Evolutionary conservation across 2,329 filamentous ascomycete species (phyloP).

Genomic region (Camptophora hylomeconis): DNA sequence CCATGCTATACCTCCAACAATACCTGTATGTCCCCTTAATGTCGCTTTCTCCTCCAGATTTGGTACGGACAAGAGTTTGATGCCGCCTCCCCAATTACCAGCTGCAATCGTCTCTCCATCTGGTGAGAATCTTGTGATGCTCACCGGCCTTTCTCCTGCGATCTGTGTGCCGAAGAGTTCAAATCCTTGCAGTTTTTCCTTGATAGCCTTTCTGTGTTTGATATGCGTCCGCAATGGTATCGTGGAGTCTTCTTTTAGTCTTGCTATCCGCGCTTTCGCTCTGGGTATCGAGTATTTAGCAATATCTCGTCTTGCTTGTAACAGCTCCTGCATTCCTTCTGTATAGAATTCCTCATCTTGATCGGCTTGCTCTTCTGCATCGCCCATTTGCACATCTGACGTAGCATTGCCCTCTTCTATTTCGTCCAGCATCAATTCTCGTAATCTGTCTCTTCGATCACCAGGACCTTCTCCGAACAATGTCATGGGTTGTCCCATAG

Average conservation of each 20-base stretch:
- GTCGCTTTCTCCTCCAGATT: constrained; percentile 63
- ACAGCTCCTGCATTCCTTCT: constrained; percentile 58
- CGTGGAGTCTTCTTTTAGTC: constrained; percentile 65
- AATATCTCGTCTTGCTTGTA: constrained; percentile 66
- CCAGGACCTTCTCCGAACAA: constrained; percentile 82
- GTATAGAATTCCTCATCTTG: constrained; percentile 94
- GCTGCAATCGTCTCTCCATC: constrained; percentile 72
- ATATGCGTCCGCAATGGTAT: constrained; percentile 84
- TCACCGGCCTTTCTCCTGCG: constrained; percentile 78
- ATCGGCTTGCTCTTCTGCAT: constrained; percentile 52
- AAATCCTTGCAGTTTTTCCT: constrained; percentile 67
- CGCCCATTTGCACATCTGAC: constrained; percentile 40
- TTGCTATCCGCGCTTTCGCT: constrained; percentile 61
- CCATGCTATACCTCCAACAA: constrained; percentile 85
- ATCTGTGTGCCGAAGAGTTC: constrained; percentile 91
- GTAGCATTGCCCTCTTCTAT: constrained; percentile 50
- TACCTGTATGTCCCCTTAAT: constrained; percentile 73
- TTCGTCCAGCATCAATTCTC: constrained; percentile 64
- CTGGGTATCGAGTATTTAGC: constrained; percentile 73
- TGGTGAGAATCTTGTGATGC: constrained; percentile 82
- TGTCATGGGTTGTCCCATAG: constrained; percentile 85
- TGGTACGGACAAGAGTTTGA: constrained; percentile 75
- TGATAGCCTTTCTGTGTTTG: constrained; percentile 79
- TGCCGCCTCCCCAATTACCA: constrained; percentile 83
- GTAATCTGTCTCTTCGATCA: constrained; percentile 74